Conservation (phyloP, 2,329 filamentous ascomycete species). For the Akanthomyces muscarius region DNA sequence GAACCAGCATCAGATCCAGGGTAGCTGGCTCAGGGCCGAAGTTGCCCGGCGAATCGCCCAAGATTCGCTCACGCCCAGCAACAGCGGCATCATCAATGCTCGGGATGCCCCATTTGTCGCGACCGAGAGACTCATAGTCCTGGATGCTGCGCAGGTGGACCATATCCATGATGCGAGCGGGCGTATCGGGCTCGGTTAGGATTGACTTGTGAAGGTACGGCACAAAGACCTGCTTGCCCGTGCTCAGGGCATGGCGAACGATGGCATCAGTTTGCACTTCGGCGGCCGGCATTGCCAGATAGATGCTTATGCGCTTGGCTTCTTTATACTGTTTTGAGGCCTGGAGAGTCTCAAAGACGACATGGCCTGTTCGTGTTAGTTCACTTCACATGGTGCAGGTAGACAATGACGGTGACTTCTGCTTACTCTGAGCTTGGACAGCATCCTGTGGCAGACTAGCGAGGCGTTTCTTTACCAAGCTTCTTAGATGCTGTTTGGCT, state of each 20-base stretch:
- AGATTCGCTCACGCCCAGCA: slow-evolving; percentile 63
- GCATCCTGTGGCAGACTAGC: slow-evolving; percentile 57
- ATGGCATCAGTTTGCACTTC: slow-evolving; percentile 83
- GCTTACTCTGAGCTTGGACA: slow-evolving; percentile 66
- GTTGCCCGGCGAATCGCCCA: slow-evolving; percentile 55
- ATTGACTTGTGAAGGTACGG: slow-evolving; percentile 74
- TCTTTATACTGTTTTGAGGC: slow-evolving; percentile 69
- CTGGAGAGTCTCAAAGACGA: slow-evolving; percentile 61
- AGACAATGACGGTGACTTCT: neutral
- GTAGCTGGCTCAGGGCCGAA: slow-evolving; percentile 38
- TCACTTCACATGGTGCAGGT: slow-evolving; percentile 5
- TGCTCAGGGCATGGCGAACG: slow-evolving; percentile 71
- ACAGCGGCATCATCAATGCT: slow-evolving; percentile 67
- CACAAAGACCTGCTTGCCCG: slow-evolving; percentile 83
- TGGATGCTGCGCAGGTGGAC: slow-evolving; percentile 66
- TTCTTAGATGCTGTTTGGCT: slow-evolving; percentile 73
- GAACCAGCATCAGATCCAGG: slow-evolving; percentile 85
- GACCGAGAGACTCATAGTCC: slow-evolving; percentile 73
- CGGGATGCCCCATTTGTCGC: slow-evolving; percentile 94
- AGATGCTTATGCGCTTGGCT: slow-evolving; percentile 75
- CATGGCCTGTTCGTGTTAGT: slow-evolving; percentile 41
- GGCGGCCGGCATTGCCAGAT: slow-evolving; percentile 84
- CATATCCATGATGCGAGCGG: slow-evolving; percentile 85
- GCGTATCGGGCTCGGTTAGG: slow-evolving; percentile 46
- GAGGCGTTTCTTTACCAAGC: slow-evolving; percentile 64